phyloP scores from a whole-genome alignment of 2,329 filamentous ascomycete species.

The Fusarium torreyae region DNA sequence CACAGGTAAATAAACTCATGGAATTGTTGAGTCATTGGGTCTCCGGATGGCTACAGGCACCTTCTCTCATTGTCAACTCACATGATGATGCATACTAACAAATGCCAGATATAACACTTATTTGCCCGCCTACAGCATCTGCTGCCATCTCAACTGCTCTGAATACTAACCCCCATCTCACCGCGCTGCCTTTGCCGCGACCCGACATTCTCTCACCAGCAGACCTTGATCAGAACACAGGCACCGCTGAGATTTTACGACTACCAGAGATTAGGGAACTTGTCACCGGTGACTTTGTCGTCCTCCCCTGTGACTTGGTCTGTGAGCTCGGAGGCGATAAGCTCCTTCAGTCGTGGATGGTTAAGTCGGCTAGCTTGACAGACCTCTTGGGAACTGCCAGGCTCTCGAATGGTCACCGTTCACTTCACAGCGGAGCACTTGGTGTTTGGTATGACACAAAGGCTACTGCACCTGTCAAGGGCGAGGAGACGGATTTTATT shows the following conservation, averaged over 20 bases:
- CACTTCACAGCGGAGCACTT: constrained; percentile 79
- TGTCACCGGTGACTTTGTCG: constrained; percentile 88
- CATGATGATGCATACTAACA: constrained; percentile 41
- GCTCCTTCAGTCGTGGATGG: constrained; percentile 93
- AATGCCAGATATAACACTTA: constrained; percentile 71
- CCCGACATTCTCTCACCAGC: constrained; percentile 83
- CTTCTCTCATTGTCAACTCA: background rate
- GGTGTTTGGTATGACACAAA: constrained; percentile 94
- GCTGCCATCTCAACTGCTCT: constrained; percentile 78
- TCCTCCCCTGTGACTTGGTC: constrained; percentile 93
- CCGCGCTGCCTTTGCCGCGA: constrained; percentile 78
- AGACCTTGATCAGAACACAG: constrained; percentile 84
- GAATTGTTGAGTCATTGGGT: constrained; percentile 12
- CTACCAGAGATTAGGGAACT: constrained; percentile 84
- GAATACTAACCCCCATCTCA: constrained; percentile 84
- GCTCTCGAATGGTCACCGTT: constrained; percentile 57
- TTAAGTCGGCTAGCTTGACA: constrained; percentile 79
- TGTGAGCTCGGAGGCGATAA: constrained; percentile 89
- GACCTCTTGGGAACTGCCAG: constrained; percentile 68
- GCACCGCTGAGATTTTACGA: constrained; percentile 89
- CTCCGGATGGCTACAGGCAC: background rate
- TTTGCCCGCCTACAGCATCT: constrained; percentile 75
- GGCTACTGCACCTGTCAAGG: constrained; percentile 81
- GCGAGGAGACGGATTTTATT: constrained; percentile 94
- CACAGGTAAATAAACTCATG: constrained; percentile 68